phyloP scores from a whole-genome alignment of 371 early-diverging fungal species.

The Rhizomucor miehei region DNA sequence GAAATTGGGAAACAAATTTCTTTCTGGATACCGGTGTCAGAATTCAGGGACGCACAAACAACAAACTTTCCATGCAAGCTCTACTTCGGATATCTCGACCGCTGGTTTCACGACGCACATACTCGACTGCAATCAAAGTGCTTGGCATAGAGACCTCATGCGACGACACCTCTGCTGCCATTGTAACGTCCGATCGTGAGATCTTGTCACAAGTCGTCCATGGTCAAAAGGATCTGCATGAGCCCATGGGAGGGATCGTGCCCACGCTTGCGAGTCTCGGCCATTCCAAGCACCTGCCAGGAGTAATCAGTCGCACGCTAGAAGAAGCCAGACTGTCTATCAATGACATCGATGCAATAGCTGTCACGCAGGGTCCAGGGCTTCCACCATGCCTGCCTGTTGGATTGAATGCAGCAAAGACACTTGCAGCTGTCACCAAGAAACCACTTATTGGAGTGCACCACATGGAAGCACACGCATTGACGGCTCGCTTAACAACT shows the following conservation, averaged over 20 bases:
- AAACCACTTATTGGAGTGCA: conserved; percentile 82
- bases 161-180: conserved; percentile 82
- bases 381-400: conserved; percentile 74
- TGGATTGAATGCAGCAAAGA: conserved; percentile 77
- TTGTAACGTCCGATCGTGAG: conserved; percentile 68
- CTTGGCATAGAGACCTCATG: conserved; percentile 84
- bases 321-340: conserved; percentile 52
- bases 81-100: too few relatives aligned
- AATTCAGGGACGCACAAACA: too few relatives aligned
- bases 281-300: conserved; percentile 68
- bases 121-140: conserved; percentile 17
- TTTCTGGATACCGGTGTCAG: too few relatives aligned
- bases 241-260: conserved; percentile 80
- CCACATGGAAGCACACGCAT: conserved; percentile 85
- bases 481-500: conserved; percentile 61
- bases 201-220: conserved; percentile 66
- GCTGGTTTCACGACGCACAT: conserved; percentile 1
- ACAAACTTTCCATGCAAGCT: too few relatives aligned
- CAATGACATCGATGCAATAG: conserved; percentile 72
- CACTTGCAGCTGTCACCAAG: conserved; percentile 67
- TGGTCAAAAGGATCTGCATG: conserved; percentile 73
- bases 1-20: too few relatives aligned
- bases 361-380: conserved; percentile 85
- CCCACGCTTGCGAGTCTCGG: conserved; percentile 73
- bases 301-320: conserved; percentile 63